Evolutionary conservation across 352 stramenopile genomes (phyloP).

Genomic region (Globisporangium emineosum): DNA sequence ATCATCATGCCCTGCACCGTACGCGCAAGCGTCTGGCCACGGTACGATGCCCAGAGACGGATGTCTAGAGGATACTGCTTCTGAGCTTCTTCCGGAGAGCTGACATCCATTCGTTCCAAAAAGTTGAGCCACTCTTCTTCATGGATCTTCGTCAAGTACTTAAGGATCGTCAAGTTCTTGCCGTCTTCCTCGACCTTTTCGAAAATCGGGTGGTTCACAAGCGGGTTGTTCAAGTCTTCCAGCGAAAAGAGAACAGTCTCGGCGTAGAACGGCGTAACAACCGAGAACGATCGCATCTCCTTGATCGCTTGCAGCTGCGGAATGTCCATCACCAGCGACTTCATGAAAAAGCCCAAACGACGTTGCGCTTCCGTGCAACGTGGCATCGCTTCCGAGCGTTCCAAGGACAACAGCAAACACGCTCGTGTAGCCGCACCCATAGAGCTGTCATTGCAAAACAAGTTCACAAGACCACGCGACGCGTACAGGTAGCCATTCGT

Average conservation of each 20-base stretch:
- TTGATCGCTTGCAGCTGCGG: slow-evolving; percentile 76
- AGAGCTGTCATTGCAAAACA: slow-evolving; percentile 68
- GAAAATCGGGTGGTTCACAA: slow-evolving; percentile 86
- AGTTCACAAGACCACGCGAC: slow-evolving; percentile 61
- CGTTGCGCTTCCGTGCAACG: slow-evolving; percentile 59
- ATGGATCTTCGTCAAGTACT: slow-evolving; percentile 85
- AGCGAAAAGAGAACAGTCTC: slow-evolving; percentile 80
- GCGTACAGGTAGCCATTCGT: slow-evolving; percentile 68
- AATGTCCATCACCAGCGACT: slow-evolving; percentile 85
- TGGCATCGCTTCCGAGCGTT: slow-evolving; percentile 67
- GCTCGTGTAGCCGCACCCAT: slow-evolving; percentile 72
- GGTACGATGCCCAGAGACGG: slow-evolving; percentile 78
- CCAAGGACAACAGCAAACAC: slow-evolving; percentile 60
- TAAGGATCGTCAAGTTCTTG: slow-evolving; percentile 83
- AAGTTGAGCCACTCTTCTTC: slow-evolving; percentile 87
- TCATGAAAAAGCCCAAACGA: slow-evolving; percentile 85
- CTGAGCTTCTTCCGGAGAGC: slow-evolving; percentile 64
- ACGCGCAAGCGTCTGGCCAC: slow-evolving; percentile 72
- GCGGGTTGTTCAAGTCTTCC: slow-evolving; percentile 73
- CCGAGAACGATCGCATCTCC: slow-evolving; percentile 83
- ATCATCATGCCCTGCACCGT: slow-evolving; percentile 87
- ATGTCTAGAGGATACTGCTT: slow-evolving; percentile 72
- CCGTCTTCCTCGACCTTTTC: slow-evolving; percentile 79
- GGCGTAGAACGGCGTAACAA: slow-evolving; percentile 83
- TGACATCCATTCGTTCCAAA: slow-evolving; percentile 77